Conservation (phyloP, 345 rosid species). For the Eucalyptus grandis region DNA sequence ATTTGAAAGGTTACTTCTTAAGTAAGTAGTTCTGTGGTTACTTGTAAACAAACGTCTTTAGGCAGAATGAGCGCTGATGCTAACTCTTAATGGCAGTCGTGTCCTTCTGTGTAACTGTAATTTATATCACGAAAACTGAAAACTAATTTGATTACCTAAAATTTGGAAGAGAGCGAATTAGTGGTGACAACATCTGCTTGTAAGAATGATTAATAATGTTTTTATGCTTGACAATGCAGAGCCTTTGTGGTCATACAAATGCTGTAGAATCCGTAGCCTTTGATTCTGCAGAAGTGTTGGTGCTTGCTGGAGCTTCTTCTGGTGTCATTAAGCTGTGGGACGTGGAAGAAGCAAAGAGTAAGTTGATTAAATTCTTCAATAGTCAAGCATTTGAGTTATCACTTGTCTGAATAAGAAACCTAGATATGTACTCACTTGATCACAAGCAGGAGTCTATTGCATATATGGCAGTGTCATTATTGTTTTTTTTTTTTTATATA, state of each 20-base stretch:
- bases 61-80: background rate
- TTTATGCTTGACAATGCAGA: slow-evolving; percentile 22
- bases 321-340: slow-evolving; percentile 77
- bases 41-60: background rate
- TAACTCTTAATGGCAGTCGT: background rate
- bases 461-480: background rate
- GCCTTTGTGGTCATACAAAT: slow-evolving; percentile 61
- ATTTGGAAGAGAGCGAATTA: background rate
- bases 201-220: background rate
- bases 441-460: background rate
- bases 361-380: slow-evolving; percentile 9
- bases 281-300: slow-evolving; percentile 53
- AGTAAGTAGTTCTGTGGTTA: background rate
- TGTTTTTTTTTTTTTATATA: background rate
- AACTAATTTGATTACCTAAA: background rate
- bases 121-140: background rate
- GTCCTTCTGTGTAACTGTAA: background rate
- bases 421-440: background rate
- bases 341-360: slow-evolving; percentile 74
- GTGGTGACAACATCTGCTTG: background rate
- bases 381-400: background rate
- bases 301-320: slow-evolving; percentile 65
- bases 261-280: slow-evolving; percentile 55
- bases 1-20: background rate
- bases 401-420: background rate